A percentile compares a stretch with the other conserved stretches of the same genome.
Evolutionary conservation across 2,329 filamentous ascomycete genomes (phyloP).

Genomic region (Cercospora zeina): DNA sequence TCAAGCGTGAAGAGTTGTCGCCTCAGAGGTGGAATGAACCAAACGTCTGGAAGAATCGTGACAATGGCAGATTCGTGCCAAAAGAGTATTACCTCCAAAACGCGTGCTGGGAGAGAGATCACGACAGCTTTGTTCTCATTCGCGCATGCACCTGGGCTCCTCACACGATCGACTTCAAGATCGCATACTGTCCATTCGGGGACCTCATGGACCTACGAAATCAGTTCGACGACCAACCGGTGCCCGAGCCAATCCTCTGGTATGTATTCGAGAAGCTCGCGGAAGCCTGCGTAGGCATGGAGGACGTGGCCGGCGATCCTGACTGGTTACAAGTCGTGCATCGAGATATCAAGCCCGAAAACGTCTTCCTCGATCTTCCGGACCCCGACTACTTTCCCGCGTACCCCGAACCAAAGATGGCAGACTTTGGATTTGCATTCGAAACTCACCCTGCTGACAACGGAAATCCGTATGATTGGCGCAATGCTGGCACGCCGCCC

Average conservation of each 20-base stretch:
- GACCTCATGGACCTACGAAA: background rate
- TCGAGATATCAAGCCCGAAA: conserved; percentile 11
- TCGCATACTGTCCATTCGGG: conserved; percentile 11
- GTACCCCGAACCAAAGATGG: conserved; percentile 9
- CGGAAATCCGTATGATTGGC: background rate
- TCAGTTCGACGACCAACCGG: background rate
- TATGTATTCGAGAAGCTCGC: conserved; percentile 20
- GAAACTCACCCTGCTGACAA: background rate
- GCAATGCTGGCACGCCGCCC: background rate
- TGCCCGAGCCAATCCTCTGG: conserved; percentile 24
- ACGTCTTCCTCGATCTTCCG: conserved; percentile 15
- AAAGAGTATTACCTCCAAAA: conserved; percentile 7
- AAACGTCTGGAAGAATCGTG: background rate
- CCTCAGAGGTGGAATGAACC: background rate
- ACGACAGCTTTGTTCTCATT: conserved; percentile 4
- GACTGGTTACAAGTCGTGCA: background rate
- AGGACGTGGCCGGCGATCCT: background rate
- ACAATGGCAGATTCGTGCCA: background rate
- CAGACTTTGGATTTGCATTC: conserved; percentile 17
- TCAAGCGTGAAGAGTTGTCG: background rate
- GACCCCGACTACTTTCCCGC: background rate
- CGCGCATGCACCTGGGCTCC: background rate
- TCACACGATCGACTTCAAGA: background rate
- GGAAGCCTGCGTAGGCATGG: conserved; percentile 20
- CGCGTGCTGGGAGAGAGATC: conserved; percentile 1